A percentile compares a stretch with the other conserved stretches of the same genome.
These are phyloP conservation scores for Xylaria grammica DNA, from an alignment of 495 filamentous ascomycete genomes.

Conservation along the genomic window DNA sequence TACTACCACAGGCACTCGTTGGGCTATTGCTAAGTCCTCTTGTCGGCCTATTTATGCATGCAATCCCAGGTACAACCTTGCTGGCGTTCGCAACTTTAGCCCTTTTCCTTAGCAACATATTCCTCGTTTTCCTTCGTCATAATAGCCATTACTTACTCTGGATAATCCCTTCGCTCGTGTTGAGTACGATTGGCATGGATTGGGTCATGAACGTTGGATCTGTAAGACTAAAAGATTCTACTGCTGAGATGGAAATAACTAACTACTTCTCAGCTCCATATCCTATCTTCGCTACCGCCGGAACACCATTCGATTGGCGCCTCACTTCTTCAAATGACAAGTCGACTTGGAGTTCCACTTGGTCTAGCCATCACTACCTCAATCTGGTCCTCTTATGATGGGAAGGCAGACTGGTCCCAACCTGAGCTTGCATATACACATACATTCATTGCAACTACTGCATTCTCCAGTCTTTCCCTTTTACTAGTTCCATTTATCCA, in stretches of 20 bases:
- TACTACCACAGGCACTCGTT: conserved; percentile 42
- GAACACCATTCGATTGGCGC: conserved; percentile 44
- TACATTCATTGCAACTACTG: conserved; percentile 40
- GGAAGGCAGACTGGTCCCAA: conserved; percentile 22
- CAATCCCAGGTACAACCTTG: conserved; percentile 36
- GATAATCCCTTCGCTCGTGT: conserved; percentile 41
- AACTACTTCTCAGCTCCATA: conserved; percentile 28
- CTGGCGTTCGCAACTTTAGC: conserved; percentile 33
- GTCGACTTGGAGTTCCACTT: conserved; percentile 41
- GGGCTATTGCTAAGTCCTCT: conserved; percentile 44
- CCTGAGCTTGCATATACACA: conserved; percentile 40
- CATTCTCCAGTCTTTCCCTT: conserved; percentile 37
- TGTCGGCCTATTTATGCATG: conserved; percentile 41
- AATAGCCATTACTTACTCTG: conserved; percentile 41
- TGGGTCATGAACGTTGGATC: conserved; percentile 47
- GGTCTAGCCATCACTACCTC: conserved; percentile 43
- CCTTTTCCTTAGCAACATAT: conserved; percentile 38
- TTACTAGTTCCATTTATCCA: conserved; percentile 41
- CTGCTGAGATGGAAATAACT: conserved; percentile 6
- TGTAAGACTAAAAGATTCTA: conserved; percentile 27
- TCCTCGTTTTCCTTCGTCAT: conserved; percentile 41
- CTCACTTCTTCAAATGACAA: conserved; percentile 43
- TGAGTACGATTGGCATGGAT: conserved; percentile 46
- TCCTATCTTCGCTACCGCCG: conserved; percentile 35
- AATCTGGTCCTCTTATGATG: conserved; percentile 37